Base-by-base conservation (phyloP, 768 basidiomycete species). In the Ramaria sp. region DNA sequence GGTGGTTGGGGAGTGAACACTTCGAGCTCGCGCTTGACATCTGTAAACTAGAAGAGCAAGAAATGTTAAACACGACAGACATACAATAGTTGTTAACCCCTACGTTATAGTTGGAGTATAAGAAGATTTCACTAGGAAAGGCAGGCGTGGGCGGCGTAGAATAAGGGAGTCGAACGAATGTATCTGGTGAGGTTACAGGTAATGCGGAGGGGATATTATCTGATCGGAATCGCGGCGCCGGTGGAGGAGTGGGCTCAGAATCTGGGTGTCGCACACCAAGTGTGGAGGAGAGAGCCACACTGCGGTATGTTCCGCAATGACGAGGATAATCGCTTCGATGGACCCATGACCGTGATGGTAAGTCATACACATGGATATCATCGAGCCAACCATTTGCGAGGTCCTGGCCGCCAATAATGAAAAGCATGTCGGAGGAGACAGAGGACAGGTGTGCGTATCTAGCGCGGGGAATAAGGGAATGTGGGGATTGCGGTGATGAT, bases 51-150 rank as follows among this genome's bases (percentile, higher is more conserved):
- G 1, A 30, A 57, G 52, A 41, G n/a, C n/a, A n/a, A 20, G 22
- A 17, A 39, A 22, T 42, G 34, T 60, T 59, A 43, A 46, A 41
- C 38, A 56, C 55, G 27, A 56, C 17, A 53, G 49, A 7, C 3
- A 38, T 31, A 30, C 20, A 4, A 34, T 27, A 55, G 30, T 17
- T 6, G 9, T 42, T 20, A 38, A 38, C 51, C 72, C 84, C 63
- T 63, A 90, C 89, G 72, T 97, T 97, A 75, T 94, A 96, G 68
- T 98, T 99, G 64, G 90, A 92, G 70, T 94, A 99, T 27, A 95
- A 74, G 69, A 82, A 89, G 31, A 97, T 88, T 62, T 96, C 89
- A 62, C 82, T 84, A 7, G 91, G 90, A 63, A 82, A 79, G 58
- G 90, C 83, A 59, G 83, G 81, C 2, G 77, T 84, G 10, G 88